Evolutionary conservation across 371 early-diverging fungal genomes (phyloP).

Genomic region (Lichtheimia corymbifera): DNA sequence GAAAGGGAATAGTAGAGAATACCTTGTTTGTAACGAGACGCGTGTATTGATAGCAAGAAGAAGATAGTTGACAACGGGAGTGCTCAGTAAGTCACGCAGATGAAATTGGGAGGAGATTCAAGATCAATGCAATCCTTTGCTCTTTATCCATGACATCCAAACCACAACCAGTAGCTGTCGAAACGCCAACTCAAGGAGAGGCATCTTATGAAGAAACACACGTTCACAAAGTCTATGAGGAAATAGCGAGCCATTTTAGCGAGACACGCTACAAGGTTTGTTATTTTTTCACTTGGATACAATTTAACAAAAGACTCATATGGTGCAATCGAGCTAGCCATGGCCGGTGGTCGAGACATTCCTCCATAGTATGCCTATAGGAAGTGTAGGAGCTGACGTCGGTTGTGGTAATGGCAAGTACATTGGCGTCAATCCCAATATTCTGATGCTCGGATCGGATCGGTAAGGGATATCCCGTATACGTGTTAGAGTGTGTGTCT

Average conservation of each 20-base stretch:
- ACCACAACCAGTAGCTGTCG: conserved; percentile 60
- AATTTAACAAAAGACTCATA: background rate
- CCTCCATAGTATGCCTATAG: conserved; percentile 57
- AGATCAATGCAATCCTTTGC: conserved; percentile 3
- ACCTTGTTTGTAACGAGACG: background rate
- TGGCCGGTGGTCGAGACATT: conserved; percentile 97
- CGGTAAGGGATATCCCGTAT: conserved; percentile 47
- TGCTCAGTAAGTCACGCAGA: background rate
- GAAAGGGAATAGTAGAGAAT: background rate
- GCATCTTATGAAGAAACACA: conserved; percentile 70
- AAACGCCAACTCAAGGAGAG: conserved; percentile 48
- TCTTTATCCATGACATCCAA: conserved; percentile 18
- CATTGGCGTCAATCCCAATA: conserved; percentile 77
- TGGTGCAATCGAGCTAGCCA: conserved; percentile 49
- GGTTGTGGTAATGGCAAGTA: conserved; percentile 99
- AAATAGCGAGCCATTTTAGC: conserved; percentile 92
- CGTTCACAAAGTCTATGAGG: conserved; percentile 92
- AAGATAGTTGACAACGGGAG: background rate
- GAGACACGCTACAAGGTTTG: conserved; percentile 93
- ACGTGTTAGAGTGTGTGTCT: too few relatives aligned
- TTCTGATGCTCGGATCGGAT: conserved; percentile 85
- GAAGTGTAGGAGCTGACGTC: conserved; percentile 89
- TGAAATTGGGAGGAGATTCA: background rate
- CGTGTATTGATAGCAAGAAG: background rate
- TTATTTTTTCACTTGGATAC: background rate